Conservation (phyloP, 2,329 filamentous ascomycete genomes). For the Beauveria rudraprayagi region DNA sequence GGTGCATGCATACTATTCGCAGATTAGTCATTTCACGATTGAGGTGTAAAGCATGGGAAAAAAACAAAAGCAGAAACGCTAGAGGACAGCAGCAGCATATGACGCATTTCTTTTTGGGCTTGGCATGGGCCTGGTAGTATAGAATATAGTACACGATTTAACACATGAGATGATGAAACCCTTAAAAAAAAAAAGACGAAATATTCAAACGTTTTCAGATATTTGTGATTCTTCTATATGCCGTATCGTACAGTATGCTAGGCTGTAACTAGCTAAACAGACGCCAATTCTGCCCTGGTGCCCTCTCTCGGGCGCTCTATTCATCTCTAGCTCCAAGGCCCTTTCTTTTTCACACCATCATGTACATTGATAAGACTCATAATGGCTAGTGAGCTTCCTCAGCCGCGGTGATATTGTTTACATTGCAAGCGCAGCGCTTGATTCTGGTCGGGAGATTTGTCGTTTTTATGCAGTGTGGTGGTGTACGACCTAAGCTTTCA, state of each 20-base stretch:
- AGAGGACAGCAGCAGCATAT: neutral
- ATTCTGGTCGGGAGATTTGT: neutral
- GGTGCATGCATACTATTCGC: slow-evolving; percentile 64
- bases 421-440: neutral
- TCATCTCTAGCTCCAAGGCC: neutral
- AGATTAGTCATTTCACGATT: slow-evolving; percentile 65
- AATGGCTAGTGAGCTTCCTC: neutral
- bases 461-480: neutral
- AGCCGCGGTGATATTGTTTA: neutral
- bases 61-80: neutral
- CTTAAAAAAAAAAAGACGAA: neutral
- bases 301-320: neutral
- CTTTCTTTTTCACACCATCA: neutral
- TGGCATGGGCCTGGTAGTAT: neutral
- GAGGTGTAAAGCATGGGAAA: slow-evolving; percentile 39
- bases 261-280: neutral
- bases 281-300: neutral
- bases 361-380: neutral
- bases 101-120: too few relatives aligned
- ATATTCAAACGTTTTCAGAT: neutral
- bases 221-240: neutral
- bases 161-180: neutral
- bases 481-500: neutral
- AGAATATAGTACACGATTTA: neutral
- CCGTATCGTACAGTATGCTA: neutral